Base-by-base conservation (phyloP, 164 flowering plant genomes). In the Stephania cephalantha region DNA sequence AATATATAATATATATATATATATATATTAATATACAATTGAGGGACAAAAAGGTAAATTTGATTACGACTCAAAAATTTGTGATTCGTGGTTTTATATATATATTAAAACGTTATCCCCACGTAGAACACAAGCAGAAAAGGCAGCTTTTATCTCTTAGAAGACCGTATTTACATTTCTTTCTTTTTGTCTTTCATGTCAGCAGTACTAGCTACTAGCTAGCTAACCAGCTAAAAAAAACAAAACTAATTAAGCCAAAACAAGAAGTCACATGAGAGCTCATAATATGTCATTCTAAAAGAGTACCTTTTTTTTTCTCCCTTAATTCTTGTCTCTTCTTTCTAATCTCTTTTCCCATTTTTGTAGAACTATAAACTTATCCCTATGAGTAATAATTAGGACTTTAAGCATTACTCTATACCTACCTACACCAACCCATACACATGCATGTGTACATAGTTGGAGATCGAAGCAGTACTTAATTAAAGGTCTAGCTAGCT, bases 81-180 rank as follows among this genome's bases (percentile, higher is more conserved):
- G n/a, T n/a, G n/a, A n/a, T n/a, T n/a, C n/a, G n/a, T n/a, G n/a
- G n/a, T n/a, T n/a, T n/a, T n/a, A n/a, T n/a, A n/a, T n/a, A n/a
- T n/a, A n/a, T n/a, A n/a, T n/a, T n/a, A n/a, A n/a, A n/a, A n/a
- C n/a, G n/a, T n/a, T n/a, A n/a, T n/a, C 25, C 25, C 42, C 42
- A 35, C 42, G 1, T 35, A 35, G 42, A 35, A 35, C 42, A 35
- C 42, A 35, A 35, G 42, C 42, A 4, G 7, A 64, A 20, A 9
- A 2, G 30, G 69, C 35, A 25, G 8, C 30, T 11, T 25, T 11
- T 9, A 65, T 7, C 4, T 25, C 3, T 22, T 22, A 46, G 52
- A 71, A 71, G 70, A 76, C 74, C 70, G 61, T 53, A 72, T 61
- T 66, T 77, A 66, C 74, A 71, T 67, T 72, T 76, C 10, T 67